Base-by-base conservation (phyloP, 2,329 filamentous ascomycete species). In the Annulohypoxylon truncatum region DNA sequence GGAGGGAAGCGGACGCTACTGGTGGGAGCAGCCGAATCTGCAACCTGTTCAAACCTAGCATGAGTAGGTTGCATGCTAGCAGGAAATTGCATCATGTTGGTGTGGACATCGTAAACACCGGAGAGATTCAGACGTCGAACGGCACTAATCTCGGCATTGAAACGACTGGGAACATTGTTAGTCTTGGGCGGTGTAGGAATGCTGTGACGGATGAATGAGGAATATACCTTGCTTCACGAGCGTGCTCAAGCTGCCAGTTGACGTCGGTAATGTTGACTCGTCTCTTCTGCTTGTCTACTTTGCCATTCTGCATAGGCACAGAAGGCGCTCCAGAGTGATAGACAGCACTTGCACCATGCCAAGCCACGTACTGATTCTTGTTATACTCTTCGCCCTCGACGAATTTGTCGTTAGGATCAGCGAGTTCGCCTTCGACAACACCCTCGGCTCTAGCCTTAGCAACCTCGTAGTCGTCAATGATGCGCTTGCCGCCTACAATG, bases 161-260 rank as follows among this genome's bases (percentile, higher is more conserved):
- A 98, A 50, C 89, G 89, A 77, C 95, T 97, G 70, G 12, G 55
- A 24, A n/a, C 50, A 18, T 55, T 18, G 50, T 66, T 53, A 48
- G 7, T 20, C 52, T 1, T 42, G 15, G 4, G n/a, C n/a, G n/a
- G n/a, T n/a, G 20, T 24, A 13, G n/a, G 10, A 55, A 4, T 10
- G 8, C 4, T 4, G n/a, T 33, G 13, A 18, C 12, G 5, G 40
- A 15, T 3, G 8, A 22, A 47, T 58, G 24, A 10, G 3, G 40
- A 28, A 81, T 85, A 74, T 85, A 96, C 94, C 92, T 95, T 60
- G 95, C 93, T 77, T 95, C 93, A 53, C 92, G 89, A 26, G 94
- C 94, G 80, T 99, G 96, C 81, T 98, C 94, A 61, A 96, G 84
- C 87, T 97, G 96, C 96, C 96, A 99, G 78, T 98, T 99, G 61